Evolutionary conservation across 2,329 filamentous ascomycete genomes (phyloP), one percentile per base, ranked within the genome.

Genomic region (Purpureocillium lavendulum): DNA sequence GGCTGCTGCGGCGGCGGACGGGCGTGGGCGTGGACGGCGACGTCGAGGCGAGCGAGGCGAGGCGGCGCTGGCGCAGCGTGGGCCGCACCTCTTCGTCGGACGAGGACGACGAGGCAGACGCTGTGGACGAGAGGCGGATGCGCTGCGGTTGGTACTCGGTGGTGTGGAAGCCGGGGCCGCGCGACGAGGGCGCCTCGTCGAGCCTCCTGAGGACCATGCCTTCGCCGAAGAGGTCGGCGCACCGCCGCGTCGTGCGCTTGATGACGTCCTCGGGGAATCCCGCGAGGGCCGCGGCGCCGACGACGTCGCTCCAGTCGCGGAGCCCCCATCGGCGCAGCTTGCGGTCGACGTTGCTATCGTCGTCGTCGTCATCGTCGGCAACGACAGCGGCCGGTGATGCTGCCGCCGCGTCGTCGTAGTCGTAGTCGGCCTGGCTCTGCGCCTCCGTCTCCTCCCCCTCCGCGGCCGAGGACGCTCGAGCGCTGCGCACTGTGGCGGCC

Each of bases 221-320:
- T 59, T 92, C 76, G 0, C 72, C 74, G 50, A 96, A 95, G 0
- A 95, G 65, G 34, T 75, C 66, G 3, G 83, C 77, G 52, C 89
- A 97, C 36, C 90, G 75, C 52, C 80, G 70, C 2, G 83, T 75
- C 1, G 87, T 75, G 24, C 85, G 75, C 38, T 79, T 73, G 11
- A 96, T 61, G 1, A 80, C 82, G 1, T 65, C 59, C 0, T 69
- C 59, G 2, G 83, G 66, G 60, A 88, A 89, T 0, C 84, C 87
- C 2, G 75, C 75, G 36, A 94, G 63, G 0, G 85, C 74, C 3
- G 90, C 90, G 1, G 87, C 71, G 1, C 85, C 85, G 21, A 96
- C 63, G 2, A 96, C 75, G 48, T 94, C 86, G 48, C 80, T 84
- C 90, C 90, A 97, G 62, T 94, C 84, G 16, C 84, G 74, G 11